Evolutionary conservation across 176 grass and related monocot species (phyloP), one percentile per base, ranked within the genome.

Genomic region (Rhipidocladum racemiflorum): DNA sequence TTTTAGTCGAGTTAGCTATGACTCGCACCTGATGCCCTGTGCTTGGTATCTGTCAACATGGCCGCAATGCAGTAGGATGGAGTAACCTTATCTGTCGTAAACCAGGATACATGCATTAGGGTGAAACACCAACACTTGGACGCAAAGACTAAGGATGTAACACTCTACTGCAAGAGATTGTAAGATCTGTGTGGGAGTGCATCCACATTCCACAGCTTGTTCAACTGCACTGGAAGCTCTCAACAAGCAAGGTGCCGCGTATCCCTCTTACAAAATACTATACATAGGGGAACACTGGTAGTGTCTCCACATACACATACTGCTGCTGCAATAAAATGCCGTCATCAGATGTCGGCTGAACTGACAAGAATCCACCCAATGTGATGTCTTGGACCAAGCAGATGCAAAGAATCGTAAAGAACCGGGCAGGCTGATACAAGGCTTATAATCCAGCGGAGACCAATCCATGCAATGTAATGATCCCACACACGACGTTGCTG

Each of bases 401-500:
- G 21, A 24, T 28, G 43, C 28, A 62, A 71, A 78, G 17, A 79
- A 77, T n/a, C 50, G 21, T 9, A 65, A 74, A 46, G 55, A 84
- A 79, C 76, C 9, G 4, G 9, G 45, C 17, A 77, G 23, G 35
- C 0, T 39, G 27, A 32, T 55, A 18, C 18, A 17, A 83, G 28
- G 61, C 32, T 82, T 69, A 95, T 40, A 98, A 80, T 43, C 95
- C 90, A 29, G 95, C 89, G 36, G 95, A 93, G 75, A 98, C 92
- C 79, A 98, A 72, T 40, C 92, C 95, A 25, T 98, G 95, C 84
- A 98, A 77, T 77, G 95, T 98, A 29, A 98, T 62, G 65, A 98
- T 98, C 35, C 92, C 95, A 20, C 88, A 86, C 23, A 98, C 82
- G 0, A 93, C n/a, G 7, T 98, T 98, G 16, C 88, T 44, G 21